These are phyloP conservation scores for Pisolithus marmoratus DNA, from an alignment of 768 basidiomycete genomes.

Conservation along the genomic window DNA sequence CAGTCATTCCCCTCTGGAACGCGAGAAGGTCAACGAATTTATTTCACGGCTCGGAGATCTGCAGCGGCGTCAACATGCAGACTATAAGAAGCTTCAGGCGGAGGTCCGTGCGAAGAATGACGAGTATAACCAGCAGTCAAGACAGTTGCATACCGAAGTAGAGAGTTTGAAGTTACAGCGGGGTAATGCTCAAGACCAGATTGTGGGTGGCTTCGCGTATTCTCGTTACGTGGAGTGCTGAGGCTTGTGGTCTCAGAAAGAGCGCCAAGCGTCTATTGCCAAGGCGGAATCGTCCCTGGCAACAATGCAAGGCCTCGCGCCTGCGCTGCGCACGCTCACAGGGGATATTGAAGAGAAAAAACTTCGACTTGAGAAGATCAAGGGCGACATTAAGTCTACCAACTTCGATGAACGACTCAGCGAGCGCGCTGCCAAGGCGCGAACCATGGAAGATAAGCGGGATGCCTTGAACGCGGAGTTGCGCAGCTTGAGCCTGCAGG, in stretches of 20 bases:
- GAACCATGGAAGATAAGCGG: constrained; percentile 59
- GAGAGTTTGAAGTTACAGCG: constrained; percentile 51
- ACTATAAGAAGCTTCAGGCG: constrained; percentile 64
- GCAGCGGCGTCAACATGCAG: constrained; percentile 53
- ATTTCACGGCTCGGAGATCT: constrained; percentile 57
- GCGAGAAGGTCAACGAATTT: constrained; percentile 71
- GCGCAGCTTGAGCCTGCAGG: constrained; percentile 65
- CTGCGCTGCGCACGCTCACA: constrained; percentile 47
- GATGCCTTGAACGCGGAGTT: constrained; percentile 71
- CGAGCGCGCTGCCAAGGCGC: constrained; percentile 49
- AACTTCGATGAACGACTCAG: constrained; percentile 61
- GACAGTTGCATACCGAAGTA: constrained; percentile 50
- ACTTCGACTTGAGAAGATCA: constrained; percentile 52
- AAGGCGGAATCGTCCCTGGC: constrained; percentile 54
- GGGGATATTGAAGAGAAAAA: constrained; percentile 70
- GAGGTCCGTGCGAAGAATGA: constrained; percentile 53
- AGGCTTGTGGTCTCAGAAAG: constrained; percentile 29
- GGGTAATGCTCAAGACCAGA: constrained; percentile 46
- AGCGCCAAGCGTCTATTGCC: constrained; percentile 46
- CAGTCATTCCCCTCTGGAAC: constrained; percentile 61
- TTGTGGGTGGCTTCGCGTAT: constrained; percentile 36
- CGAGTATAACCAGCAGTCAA: constrained; percentile 58
- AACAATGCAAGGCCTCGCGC: constrained; percentile 45
- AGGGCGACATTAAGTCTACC: constrained; percentile 49
- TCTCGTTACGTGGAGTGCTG: not conserved